Evolutionary conservation across 73 alveolate genomes (phyloP).

Genomic region (Paramecium primaurelia): DNA sequence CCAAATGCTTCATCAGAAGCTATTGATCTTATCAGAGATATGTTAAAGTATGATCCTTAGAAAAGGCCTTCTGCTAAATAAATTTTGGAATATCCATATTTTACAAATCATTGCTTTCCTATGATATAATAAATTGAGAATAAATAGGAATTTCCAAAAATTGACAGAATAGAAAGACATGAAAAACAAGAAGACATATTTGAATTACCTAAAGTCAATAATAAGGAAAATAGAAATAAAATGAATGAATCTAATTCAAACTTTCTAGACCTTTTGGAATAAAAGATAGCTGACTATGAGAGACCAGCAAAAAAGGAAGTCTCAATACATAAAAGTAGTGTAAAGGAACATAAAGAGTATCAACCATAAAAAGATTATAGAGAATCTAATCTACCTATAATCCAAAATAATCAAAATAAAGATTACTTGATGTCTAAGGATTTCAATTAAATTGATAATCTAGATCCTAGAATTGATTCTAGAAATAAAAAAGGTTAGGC

Average conservation of each 20-base stretch:
- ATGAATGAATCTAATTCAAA: not conserved
- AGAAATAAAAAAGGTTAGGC: not conserved
- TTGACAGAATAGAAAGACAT: not conserved
- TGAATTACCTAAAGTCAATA: constrained; percentile 17
- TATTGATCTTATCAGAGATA: constrained; percentile 84
- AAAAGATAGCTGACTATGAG: constrained; percentile 23
- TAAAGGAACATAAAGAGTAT: not conserved
- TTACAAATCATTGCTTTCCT: constrained; percentile 62
- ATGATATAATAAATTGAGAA: not conserved
- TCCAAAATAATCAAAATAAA: not conserved
- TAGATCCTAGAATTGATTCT: constrained; percentile 22
- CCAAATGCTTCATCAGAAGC: constrained; percentile 95
- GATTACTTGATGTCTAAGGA: not conserved
- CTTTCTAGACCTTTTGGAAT: not conserved
- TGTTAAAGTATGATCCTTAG: constrained; percentile 92
- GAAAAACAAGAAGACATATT: not conserved
- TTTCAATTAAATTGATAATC: not conserved
- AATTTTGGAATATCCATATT: constrained; percentile 88
- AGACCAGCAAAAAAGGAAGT: not conserved
- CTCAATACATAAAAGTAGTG: not conserved
- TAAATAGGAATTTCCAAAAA: not conserved
- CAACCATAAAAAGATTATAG: not conserved
- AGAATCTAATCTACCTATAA: not conserved
- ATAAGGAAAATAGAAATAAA: constrained; percentile 15
- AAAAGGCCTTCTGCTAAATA: constrained; percentile 92